phyloP scores from a whole-genome alignment of 352 stramenopile species.

The Phytophthora tubulina region DNA sequence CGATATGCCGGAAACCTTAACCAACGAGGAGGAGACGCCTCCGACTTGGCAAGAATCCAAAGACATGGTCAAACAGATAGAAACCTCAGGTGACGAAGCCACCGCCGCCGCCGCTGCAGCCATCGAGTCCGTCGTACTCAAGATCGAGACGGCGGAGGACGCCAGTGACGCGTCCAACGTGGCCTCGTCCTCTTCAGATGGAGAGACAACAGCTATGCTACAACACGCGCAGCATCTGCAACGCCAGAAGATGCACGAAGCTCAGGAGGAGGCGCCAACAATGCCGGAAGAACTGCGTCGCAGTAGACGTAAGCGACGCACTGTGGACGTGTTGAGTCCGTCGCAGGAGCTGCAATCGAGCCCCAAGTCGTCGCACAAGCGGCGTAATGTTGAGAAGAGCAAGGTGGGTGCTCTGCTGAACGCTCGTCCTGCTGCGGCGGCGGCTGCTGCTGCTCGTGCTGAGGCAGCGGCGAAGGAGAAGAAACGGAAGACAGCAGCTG shows the following conservation, averaged over 20 bases:
- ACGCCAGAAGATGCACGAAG: constrained; percentile 4
- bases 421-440: constrained; percentile 26
- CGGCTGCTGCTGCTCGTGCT: constrained; percentile 24
- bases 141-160: constrained; percentile 1
- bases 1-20: constrained; percentile 4
- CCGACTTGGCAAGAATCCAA: constrained; percentile 1
- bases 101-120: background rate
- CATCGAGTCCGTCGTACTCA: constrained; percentile 10
- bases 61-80: background rate
- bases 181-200: constrained; percentile 27
- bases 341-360: background rate
- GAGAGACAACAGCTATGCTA: constrained; percentile 21
- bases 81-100: background rate
- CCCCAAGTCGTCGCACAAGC: constrained; percentile 22
- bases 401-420: constrained; percentile 23
- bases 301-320: constrained; percentile 37
- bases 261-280: background rate
- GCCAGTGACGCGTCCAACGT: background rate
- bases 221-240: constrained; percentile 21
- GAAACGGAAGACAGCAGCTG: constrained; percentile 4
- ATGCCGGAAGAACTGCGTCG: constrained; percentile 8
- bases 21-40: background rate
- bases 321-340: constrained; percentile 34
- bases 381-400: constrained; percentile 7
- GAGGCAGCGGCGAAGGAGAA: constrained; percentile 27